Evolutionary conservation across 2,329 filamentous ascomycete genomes (phyloP).

Genomic region (Pezicula carpinea): DNA sequence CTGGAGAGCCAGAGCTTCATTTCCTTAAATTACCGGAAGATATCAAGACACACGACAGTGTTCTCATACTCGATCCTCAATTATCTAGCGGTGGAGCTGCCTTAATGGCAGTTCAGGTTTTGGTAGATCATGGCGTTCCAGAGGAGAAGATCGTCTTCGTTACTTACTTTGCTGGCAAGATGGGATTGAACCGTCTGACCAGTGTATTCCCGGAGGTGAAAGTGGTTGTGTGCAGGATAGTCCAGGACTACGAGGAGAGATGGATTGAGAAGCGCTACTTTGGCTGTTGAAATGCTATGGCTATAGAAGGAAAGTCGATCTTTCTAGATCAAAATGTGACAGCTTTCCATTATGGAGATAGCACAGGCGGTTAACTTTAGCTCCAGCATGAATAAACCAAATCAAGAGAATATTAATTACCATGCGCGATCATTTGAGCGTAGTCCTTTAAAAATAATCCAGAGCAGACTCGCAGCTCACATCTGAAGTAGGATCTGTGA

Average conservation of each 20-base stretch:
- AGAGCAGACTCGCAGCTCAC: too few relatives aligned
- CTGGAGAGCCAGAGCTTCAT: slow-evolving; percentile 88
- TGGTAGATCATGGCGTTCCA: slow-evolving; percentile 87
- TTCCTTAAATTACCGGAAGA: slow-evolving; percentile 76
- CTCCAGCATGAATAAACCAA: too few relatives aligned
- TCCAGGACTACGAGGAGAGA: slow-evolving; percentile 75
- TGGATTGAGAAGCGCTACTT: slow-evolving; percentile 92
- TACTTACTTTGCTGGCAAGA: slow-evolving; percentile 82
- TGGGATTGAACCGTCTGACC: slow-evolving; percentile 78
- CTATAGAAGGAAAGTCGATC: too few relatives aligned
- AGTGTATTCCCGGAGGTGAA: slow-evolving; percentile 85
- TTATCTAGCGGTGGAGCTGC: slow-evolving; percentile 85
- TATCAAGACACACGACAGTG: slow-evolving; percentile 70
- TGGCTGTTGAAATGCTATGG: slow-evolving; percentile 58
- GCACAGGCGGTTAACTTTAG: too few relatives aligned
- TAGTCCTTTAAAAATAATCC: too few relatives aligned
- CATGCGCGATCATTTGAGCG: too few relatives aligned
- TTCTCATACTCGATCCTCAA: slow-evolving; percentile 86
- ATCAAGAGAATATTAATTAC: too few relatives aligned
- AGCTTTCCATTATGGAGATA: too few relatives aligned
- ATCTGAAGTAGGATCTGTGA: too few relatives aligned
- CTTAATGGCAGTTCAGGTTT: slow-evolving; percentile 93
- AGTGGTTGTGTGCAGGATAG: slow-evolving; percentile 78
- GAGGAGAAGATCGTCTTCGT: slow-evolving; percentile 86
- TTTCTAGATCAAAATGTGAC: too few relatives aligned